These are phyloP conservation scores for Haematococcus sp. DNA, from an alignment of 139 green algal genomes.

Conservation along the genomic window DNA sequence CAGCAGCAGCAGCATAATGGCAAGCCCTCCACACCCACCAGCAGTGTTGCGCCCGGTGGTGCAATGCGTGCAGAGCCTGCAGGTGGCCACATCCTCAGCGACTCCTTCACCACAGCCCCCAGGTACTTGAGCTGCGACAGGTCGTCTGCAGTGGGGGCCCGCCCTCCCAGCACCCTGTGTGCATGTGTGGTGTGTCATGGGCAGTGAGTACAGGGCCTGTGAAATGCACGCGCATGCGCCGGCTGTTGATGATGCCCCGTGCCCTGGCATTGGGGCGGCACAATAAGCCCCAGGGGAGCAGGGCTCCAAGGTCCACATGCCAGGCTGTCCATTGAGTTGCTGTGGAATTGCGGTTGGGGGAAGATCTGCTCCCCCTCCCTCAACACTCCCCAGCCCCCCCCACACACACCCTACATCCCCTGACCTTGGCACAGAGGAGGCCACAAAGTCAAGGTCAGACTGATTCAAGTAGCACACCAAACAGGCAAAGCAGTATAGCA, in stretches of 20 bases:
- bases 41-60: neutral
- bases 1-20: no score
- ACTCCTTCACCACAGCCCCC: constrained; percentile 15
- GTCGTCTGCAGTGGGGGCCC: neutral
- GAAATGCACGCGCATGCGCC: neutral
- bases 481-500: no score
- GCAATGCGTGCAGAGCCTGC: constrained; percentile 13
- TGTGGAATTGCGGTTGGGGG: no score
- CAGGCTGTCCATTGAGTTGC: no score
- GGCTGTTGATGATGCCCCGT: neutral
- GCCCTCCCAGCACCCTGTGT: neutral
- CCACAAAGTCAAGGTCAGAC: no score
- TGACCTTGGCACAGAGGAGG: no score
- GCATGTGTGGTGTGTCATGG: neutral
- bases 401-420: no score
- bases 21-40: no score
- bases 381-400: no score
- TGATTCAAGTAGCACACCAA: no score
- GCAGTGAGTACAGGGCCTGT: neutral
- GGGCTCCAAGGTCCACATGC: no score
- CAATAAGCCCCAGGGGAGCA: neutral
- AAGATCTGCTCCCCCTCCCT: no score
- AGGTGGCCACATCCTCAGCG: constrained; percentile 16
- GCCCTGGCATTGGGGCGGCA: neutral
- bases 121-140: constrained; percentile 15